Evolutionary conservation across 495 filamentous ascomycete genomes (phyloP).

Genomic region (Hamigera avellanea): DNA sequence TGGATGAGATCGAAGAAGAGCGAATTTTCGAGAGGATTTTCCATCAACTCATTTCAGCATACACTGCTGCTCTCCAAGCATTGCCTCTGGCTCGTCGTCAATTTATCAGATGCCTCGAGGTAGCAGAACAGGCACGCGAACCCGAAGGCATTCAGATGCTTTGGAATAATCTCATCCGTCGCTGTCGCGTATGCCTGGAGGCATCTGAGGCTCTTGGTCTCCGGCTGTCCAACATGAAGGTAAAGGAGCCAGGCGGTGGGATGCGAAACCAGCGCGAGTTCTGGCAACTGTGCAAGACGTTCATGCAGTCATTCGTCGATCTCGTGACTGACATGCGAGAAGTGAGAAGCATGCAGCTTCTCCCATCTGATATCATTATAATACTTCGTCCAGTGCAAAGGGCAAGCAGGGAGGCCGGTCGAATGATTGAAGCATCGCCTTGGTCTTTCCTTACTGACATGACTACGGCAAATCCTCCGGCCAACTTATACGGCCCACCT

Average conservation of each 20-base stretch:
- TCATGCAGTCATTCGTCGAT: conserved; percentile 65
- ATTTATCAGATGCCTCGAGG: conserved; percentile 40
- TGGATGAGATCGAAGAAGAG: conserved; percentile 64
- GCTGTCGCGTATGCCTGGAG: conserved; percentile 50
- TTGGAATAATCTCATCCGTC: conserved; percentile 58
- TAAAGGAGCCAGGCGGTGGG: conserved; percentile 62
- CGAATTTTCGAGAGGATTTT: conserved; percentile 72
- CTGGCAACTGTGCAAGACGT: conserved; percentile 70
- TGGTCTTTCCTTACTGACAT: conserved; percentile 50
- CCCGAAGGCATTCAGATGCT: conserved; percentile 44
- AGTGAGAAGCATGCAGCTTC: conserved; percentile 47
- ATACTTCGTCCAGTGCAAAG: conserved; percentile 67
- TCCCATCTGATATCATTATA: conserved; percentile 55
- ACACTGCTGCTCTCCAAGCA: conserved; percentile 52
- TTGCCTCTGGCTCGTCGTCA: conserved; percentile 54
- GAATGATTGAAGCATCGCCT: conserved; percentile 62
- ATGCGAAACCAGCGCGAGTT: conserved; percentile 66
- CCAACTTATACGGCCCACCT: conserved; percentile 28
- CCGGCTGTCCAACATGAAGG: conserved; percentile 64
- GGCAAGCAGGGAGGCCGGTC: conserved; percentile 61
- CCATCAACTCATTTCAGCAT: conserved; percentile 53
- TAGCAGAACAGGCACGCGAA: conserved; percentile 31
- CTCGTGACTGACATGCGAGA: conserved; percentile 61
- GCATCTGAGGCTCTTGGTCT: conserved; percentile 56
- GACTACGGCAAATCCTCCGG: conserved; percentile 13